Base-by-base conservation (phyloP, 495 filamentous ascomycete genomes). In the Baudoinia panamericana region DNA sequence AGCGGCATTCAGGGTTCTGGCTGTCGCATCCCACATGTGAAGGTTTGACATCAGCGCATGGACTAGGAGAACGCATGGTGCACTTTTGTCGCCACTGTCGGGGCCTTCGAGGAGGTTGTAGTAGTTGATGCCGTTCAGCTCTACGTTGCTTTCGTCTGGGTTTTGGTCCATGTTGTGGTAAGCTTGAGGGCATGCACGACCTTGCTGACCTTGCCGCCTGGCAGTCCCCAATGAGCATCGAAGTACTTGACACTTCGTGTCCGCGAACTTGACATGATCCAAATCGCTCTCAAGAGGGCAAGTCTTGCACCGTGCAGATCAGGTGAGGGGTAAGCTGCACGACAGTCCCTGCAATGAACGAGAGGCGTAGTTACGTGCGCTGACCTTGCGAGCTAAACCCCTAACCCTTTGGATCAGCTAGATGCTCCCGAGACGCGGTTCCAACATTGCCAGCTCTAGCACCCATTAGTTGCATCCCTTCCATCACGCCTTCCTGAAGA, bases 401-500 rank as follows among this genome's bases (percentile, higher is more conserved):
- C 25, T n/a, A n/a, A n/a, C n/a, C n/a, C n/a, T n/a, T n/a, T n/a
- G n/a, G n/a, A n/a, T n/a, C n/a, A n/a, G 25, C n/a, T 27, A n/a
- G n/a, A 27, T 27, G 25, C 25, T 15, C 30, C 17, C 17, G 13
- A 33, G 8, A 8, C 9, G 7, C 6, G 11, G 9, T 15, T 13
- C 6, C 17, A 7, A 6, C 9, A 8, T 33, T 18, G 30, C 21
- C 24, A 20, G 18, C 25, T 27, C 39, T 25, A 2, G 7, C 17
- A 13, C 52, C 49, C 19, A 59, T 4, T 10, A 50, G 32, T 4
- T 45, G 47, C 57, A 82, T 62, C 4, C 75, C 77, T 47, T 78
- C 71, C 1, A 68, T 68, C 29, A 80, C 62, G 0, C 77, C 77
- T 35, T 82, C 76, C 50, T 75, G 70, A 24, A 82, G 61, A 11